These are phyloP conservation scores for Ocimum tenuiflorum DNA, from an alignment of 257 asterid genomes.

Conservation along the genomic window DNA sequence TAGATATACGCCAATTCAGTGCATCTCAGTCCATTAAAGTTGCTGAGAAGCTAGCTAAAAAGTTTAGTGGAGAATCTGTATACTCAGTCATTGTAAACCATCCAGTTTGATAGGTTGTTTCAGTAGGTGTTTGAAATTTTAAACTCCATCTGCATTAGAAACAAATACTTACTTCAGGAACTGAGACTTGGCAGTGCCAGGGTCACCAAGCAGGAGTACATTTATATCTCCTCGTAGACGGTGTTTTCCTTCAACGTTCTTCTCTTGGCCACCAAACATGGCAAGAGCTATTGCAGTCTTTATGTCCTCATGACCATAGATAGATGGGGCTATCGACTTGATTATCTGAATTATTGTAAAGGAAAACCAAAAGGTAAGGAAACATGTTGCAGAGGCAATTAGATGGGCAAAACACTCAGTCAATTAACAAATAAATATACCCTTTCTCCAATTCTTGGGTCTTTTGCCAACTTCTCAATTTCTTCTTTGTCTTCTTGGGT, in stretches of 20 bases:
- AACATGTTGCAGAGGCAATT: neutral
- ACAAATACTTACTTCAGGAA: slow-evolving; percentile 69
- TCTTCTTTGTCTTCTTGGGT: slow-evolving; percentile 97
- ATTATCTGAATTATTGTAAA: slow-evolving; percentile 41
- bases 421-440: slow-evolving; percentile 34
- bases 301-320: slow-evolving; percentile 93
- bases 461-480: slow-evolving; percentile 90
- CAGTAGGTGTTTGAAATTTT: neutral
- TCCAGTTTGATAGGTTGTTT: neutral
- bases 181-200: slow-evolving; percentile 99
- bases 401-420: neutral
- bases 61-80: neutral
- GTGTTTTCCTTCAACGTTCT: slow-evolving; percentile 88
- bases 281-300: slow-evolving; percentile 96
- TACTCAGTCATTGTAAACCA: neutral
- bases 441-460: slow-evolving; percentile 91
- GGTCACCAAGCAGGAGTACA: slow-evolving; percentile 93
- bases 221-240: slow-evolving; percentile 90
- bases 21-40: neutral
- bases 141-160: neutral
- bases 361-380: neutral
- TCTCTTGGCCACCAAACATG: slow-evolving; percentile 98
- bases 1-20: neutral
- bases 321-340: slow-evolving; percentile 96
- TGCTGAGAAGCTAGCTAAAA: neutral